Evolutionary conservation across 2,329 filamentous ascomycete genomes (phyloP).

Genomic region (Penicillium brevicompactum): DNA sequence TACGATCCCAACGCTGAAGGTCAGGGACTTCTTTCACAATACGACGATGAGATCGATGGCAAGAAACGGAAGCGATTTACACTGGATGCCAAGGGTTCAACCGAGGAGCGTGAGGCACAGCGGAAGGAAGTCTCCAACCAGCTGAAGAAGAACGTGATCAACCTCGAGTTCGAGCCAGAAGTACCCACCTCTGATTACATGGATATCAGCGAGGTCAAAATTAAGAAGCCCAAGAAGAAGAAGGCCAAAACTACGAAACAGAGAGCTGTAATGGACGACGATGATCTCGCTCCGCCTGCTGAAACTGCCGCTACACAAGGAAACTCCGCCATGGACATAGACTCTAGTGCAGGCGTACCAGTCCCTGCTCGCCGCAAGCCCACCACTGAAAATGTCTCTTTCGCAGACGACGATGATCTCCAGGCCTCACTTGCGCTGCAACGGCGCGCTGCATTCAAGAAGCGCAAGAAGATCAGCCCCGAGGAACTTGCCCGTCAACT

Average conservation of each 20-base stretch:
- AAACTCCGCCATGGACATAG: slow-evolving; percentile 70
- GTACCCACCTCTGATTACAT: slow-evolving; percentile 82
- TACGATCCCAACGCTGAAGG: slow-evolving; percentile 82
- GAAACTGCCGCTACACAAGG: slow-evolving; percentile 45
- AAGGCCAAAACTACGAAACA: slow-evolving; percentile 76
- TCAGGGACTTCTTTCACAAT: slow-evolving; percentile 77
- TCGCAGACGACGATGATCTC: slow-evolving; percentile 90
- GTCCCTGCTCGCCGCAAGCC: slow-evolving; percentile 60
- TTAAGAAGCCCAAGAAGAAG: slow-evolving; percentile 89
- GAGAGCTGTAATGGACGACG: slow-evolving; percentile 62
- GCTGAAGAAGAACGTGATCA: slow-evolving; percentile 70
- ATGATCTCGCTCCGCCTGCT: slow-evolving; percentile 53
- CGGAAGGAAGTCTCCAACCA: slow-evolving; percentile 58
- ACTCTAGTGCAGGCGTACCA: slow-evolving; percentile 53
- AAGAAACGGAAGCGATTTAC: slow-evolving; percentile 90
- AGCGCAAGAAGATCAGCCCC: slow-evolving; percentile 81
- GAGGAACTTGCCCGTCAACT: slow-evolving; percentile 86
- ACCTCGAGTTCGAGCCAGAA: slow-evolving; percentile 71
- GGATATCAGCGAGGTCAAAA: slow-evolving; percentile 81
- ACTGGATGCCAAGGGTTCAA: slow-evolving; percentile 75
- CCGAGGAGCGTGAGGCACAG: slow-evolving; percentile 60
- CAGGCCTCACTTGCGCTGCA: slow-evolving; percentile 85
- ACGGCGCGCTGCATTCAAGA: slow-evolving; percentile 81
- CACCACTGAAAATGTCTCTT: slow-evolving; percentile 65
- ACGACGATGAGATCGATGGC: slow-evolving; percentile 91